Evolutionary conservation across 2,329 filamentous ascomycete genomes (phyloP).

Genomic region (Stenocarpella maydis): DNA sequence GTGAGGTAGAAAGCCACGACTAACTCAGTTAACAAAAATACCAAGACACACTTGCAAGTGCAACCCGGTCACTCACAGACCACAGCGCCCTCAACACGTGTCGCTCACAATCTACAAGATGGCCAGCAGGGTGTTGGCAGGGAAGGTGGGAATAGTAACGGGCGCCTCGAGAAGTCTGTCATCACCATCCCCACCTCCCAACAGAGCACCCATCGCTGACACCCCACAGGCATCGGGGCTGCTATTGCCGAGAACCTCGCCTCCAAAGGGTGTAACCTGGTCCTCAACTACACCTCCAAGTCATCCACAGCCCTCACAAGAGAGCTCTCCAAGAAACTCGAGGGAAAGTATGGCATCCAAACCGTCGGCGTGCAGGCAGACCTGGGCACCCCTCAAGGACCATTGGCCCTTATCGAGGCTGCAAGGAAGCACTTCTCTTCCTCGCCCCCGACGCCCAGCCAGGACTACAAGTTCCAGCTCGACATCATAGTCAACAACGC

Average conservation of each 20-base stretch:
- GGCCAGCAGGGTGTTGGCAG: constrained; percentile 33
- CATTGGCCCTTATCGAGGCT: constrained; percentile 65
- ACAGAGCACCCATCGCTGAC: constrained; percentile 26
- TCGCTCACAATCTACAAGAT: constrained; percentile 5
- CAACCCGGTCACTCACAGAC: not conserved
- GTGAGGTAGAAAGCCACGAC: too few species aligned
- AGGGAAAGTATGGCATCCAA: constrained; percentile 64
- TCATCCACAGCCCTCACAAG: constrained; percentile 54
- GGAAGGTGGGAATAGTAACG: constrained; percentile 38
- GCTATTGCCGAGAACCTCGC: constrained; percentile 73
- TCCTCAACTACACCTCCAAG: constrained; percentile 72
- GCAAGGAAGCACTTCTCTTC: constrained; percentile 66
- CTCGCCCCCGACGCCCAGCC: constrained; percentile 44
- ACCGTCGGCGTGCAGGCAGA: constrained; percentile 75
- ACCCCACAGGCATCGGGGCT: constrained; percentile 71
- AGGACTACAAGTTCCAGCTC: constrained; percentile 65
- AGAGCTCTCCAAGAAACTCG: constrained; percentile 70
- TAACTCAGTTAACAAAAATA: not conserved
- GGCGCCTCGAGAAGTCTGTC: constrained; percentile 73
- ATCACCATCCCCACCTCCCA: not conserved
- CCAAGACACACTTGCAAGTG: not conserved
- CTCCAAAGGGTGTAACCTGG: constrained; percentile 72
- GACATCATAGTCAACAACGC: constrained; percentile 92
- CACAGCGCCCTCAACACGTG: too few species aligned
- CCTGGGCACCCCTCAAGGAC: constrained; percentile 68